Base-by-base conservation (phyloP, 179 eudicot genomes). In the Beta lomatogona region DNA sequence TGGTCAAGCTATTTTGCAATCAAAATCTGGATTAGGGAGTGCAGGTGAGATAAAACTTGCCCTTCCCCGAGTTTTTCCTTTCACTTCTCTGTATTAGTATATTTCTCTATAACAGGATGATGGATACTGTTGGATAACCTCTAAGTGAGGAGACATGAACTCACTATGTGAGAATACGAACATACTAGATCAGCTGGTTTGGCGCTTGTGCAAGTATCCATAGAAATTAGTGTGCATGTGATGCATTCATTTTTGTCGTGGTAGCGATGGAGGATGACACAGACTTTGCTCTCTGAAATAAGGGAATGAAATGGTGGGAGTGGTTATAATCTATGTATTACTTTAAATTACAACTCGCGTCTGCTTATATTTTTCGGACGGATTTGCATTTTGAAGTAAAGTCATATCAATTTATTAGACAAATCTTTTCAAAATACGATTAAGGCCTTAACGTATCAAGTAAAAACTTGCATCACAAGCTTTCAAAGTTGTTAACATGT, bases 1-100 rank as follows among this genome's bases (percentile, higher is more conserved):
- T 80, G 98, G 98, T 61, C 99, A 94, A 87, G 92, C 97, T 21
- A 90, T 93, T 84, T 90, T 94, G 83, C 99, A 95, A 78, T 91
- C 98, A 31, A 95, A 94, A 80, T 88, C 99, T 71, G 99, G 99
- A 75, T 81, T 94, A 70, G 92, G 95, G 71, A 88, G 92, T 92
- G 91, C 98, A 82, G 99, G 99, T 95, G 81, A 81, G 82, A 45
- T 6, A 14, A 14, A 72, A 25, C 48, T 63, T 71, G 73, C 54
- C 12, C 36, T 41, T 63, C 55, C 68, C 16, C 57, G n/a, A 63
- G 16, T 25, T 71, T 21, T 41, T 70, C 2, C 71, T 36, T 36
- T 59, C 31, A 1, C 66, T 67, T 63, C 31, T 73, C 36, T n/a
- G 48, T 3, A 50, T 59, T 11, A n/a, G 19, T 48, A 58, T 75